Conservation (phyloP, 2,329 filamentous ascomycete genomes). For the Alternaria panax region DNA sequence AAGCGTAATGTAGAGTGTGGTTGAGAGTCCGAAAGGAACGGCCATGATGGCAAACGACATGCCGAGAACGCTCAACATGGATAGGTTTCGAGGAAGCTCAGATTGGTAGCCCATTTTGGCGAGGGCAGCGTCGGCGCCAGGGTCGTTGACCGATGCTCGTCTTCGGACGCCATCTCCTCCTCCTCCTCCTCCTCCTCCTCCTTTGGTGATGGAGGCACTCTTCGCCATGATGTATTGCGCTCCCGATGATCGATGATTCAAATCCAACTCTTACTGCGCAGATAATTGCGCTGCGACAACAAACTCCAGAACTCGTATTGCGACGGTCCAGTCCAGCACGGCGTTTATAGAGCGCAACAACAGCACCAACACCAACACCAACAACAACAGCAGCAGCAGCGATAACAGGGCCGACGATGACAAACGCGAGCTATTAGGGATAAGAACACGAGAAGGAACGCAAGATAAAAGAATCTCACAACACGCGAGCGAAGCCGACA, state of each 20-base stretch:
- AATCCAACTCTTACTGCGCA: constrained; percentile 9
- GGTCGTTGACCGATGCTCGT: constrained; percentile 38
- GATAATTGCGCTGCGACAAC: background rate
- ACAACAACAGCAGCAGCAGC: too few species aligned
- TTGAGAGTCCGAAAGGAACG: constrained; percentile 71
- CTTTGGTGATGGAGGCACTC: constrained; percentile 28
- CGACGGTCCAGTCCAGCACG: background rate
- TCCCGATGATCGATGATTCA: background rate
- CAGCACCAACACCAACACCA: too few species aligned
- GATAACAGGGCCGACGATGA: background rate
- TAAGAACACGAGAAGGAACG: background rate
- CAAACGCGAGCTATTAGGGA: background rate
- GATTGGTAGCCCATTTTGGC: constrained; percentile 72
- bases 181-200: constrained; percentile 16
- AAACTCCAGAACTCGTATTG: background rate
- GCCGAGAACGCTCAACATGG: constrained; percentile 74
- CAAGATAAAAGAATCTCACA: background rate
- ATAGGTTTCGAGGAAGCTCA: constrained; percentile 70
- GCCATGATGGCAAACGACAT: constrained; percentile 79
- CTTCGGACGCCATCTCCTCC: constrained; percentile 14
- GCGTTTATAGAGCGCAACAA: background rate
- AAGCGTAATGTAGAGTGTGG: constrained; percentile 73
- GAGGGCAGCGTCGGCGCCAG: constrained; percentile 65
- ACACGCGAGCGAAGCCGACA: background rate
- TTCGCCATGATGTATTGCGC: constrained; percentile 20